A percentile compares a stretch with the other conserved stretches of the same genome.
phyloP scores from a whole-genome alignment of 2,329 filamentous ascomycete species.

The Pseudogymnoascus sp. region DNA sequence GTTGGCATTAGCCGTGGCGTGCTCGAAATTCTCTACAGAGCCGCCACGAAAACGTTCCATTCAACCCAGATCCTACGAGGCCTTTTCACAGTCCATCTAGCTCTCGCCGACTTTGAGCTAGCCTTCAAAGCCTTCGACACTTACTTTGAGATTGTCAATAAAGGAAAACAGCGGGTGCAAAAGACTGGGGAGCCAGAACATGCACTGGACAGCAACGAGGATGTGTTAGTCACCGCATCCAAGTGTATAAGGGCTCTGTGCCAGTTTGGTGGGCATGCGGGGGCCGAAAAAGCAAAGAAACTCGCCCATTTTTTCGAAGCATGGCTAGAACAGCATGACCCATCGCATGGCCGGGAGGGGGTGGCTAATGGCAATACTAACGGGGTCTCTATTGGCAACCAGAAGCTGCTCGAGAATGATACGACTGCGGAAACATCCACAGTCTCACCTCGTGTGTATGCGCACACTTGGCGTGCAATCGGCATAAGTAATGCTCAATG shows the following conservation, averaged over 20 bases:
- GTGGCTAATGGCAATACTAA: conserved; percentile 16
- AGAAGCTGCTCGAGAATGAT: conserved; percentile 17
- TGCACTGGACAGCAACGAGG: conserved; percentile 70
- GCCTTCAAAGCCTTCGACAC: conserved; percentile 87
- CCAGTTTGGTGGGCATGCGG: conserved; percentile 65
- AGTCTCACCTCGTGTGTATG: conserved; percentile 54
- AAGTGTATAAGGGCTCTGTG: conserved; percentile 75
- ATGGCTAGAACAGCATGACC: conserved; percentile 57
- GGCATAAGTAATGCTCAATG: conserved; percentile 81
- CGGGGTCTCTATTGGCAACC: conserved; percentile 10
- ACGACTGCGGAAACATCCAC: neutral
- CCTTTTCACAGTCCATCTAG: conserved; percentile 79
- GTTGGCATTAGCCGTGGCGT: conserved; percentile 66
- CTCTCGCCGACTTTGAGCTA: conserved; percentile 84
- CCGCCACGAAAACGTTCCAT: conserved; percentile 89
- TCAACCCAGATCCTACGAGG: conserved; percentile 81
- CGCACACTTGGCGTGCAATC: conserved; percentile 72
- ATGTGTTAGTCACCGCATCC: conserved; percentile 67
- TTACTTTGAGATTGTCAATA: conserved; percentile 80
- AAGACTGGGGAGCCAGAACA: conserved; percentile 66
- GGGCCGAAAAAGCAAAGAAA: conserved; percentile 69
- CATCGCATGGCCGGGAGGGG: conserved; percentile 15
- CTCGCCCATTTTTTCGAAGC: conserved; percentile 64
- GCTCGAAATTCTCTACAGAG: conserved; percentile 81
- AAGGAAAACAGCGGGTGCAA: conserved; percentile 73